Evolutionary conservation across 768 basidiomycete genomes (phyloP).

Genomic region (Thelephora ganbajun): DNA sequence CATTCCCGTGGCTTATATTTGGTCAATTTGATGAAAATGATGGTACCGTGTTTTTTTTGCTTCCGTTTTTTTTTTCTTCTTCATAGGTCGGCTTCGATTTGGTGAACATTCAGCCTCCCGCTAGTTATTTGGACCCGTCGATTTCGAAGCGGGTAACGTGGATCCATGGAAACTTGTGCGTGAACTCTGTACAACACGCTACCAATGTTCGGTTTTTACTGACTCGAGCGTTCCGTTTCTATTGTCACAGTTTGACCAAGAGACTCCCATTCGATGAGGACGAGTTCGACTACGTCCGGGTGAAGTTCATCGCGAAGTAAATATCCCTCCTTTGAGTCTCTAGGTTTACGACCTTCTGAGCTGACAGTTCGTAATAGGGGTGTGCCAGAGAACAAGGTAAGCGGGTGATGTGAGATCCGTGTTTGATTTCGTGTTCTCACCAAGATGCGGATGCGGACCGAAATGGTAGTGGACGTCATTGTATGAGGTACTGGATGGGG

Average conservation of each 20-base stretch:
- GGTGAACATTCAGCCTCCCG: constrained; percentile 57
- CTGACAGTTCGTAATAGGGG: constrained; percentile 21
- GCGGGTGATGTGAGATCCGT: not conserved
- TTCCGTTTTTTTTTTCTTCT: no score
- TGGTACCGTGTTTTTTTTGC: no score
- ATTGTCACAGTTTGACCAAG: constrained; percentile 44
- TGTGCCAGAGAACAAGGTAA: constrained; percentile 64
- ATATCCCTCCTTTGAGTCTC: constrained; percentile 28
- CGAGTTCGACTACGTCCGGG: constrained; percentile 72
- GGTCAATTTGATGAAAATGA: no score
- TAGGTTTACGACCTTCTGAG: constrained; percentile 3
- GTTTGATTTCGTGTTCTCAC: constrained; percentile 5
- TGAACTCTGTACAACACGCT: no score
- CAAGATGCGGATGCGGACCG: constrained; percentile 4
- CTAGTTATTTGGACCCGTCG: constrained; percentile 32
- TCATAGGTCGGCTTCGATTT: constrained; percentile 66
- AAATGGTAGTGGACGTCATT: constrained; percentile 44
- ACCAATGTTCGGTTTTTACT: not conserved
- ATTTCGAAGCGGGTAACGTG: constrained; percentile 50
- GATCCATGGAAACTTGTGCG: constrained; percentile 71
- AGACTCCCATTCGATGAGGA: constrained; percentile 73
- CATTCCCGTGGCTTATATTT: not conserved
- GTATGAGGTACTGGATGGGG: constrained; percentile 36
- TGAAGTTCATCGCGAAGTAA: constrained; percentile 48
- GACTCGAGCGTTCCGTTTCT: no score